These are phyloP conservation scores for Pyrus communis DNA, from an alignment of 306 rosid species.

Conservation along the genomic window DNA sequence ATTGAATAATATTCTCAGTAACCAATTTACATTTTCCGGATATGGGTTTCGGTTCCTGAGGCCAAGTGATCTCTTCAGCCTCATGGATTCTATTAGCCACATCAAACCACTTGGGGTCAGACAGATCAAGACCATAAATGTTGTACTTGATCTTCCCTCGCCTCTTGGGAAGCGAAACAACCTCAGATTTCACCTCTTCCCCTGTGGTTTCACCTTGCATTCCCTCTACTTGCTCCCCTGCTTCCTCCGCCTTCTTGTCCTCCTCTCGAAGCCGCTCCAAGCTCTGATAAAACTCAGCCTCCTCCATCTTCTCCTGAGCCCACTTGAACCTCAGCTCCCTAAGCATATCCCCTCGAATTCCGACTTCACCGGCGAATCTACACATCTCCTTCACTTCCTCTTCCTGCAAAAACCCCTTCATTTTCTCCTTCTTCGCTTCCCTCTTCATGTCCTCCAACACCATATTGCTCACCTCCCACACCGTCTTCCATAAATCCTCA, in stretches of 20 bases:
- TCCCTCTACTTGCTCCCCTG: constrained; percentile 7
- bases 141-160: constrained; percentile 63
- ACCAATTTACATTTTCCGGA: constrained; percentile 64
- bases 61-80: constrained; percentile 53
- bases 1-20: constrained; percentile 41
- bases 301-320: constrained; percentile 91
- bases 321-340: constrained; percentile 88
- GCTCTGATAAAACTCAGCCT: constrained; percentile 56
- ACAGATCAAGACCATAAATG: constrained; percentile 82
- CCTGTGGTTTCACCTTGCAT: constrained; percentile 5
- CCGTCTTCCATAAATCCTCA: constrained; percentile 84
- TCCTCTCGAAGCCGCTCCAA: constrained; percentile 48
- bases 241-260: constrained; percentile 19
- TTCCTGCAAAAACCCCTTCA: constrained; percentile 69
- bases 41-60: constrained; percentile 58
- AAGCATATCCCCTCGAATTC: constrained; percentile 74
- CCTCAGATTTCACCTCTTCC: constrained; percentile 25
- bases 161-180: constrained; percentile 74
- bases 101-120: constrained; percentile 72
- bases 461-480: constrained; percentile 79
- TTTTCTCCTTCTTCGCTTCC: constrained; percentile 67
- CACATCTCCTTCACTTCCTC: constrained; percentile 82
- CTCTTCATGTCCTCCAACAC: constrained; percentile 74
- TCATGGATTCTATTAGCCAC: constrained; percentile 69
- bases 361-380: constrained; percentile 82